A percentile compares a stretch with the other conserved stretches of the same genome.
Conservation (phyloP, 306 rosid genomes). For the Corylus americana region DNA sequence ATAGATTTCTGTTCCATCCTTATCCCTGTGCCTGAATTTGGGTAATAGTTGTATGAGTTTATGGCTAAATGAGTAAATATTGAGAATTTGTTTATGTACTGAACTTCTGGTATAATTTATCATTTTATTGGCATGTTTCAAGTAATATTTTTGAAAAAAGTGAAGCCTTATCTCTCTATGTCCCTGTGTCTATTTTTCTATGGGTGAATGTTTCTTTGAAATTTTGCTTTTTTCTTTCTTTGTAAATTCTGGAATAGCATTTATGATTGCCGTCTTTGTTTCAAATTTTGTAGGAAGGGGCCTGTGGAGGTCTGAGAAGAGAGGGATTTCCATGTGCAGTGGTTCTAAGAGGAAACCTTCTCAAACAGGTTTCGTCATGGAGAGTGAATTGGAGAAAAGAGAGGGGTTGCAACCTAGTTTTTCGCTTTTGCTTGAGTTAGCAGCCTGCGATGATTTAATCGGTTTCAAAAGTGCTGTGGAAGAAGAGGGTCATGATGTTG, state of each 20-base stretch:
- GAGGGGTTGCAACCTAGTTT: slow-evolving; percentile 33
- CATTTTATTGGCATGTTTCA: not conserved
- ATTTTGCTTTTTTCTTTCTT: slow-evolving; percentile 22
- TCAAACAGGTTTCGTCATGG: slow-evolving; percentile 50
- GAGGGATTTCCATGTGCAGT: slow-evolving; percentile 59
- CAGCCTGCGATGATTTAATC: slow-evolving; percentile 58
- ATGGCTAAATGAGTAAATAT: slow-evolving; percentile 3
- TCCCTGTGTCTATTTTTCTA: slow-evolving; percentile 10
- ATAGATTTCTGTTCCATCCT: slow-evolving; percentile 38
- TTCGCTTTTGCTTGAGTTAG: slow-evolving; percentile 60
- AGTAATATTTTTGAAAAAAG: not conserved
- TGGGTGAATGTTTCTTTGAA: slow-evolving; percentile 23
- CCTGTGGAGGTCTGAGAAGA: slow-evolving; percentile 18
- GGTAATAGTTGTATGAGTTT: slow-evolving; percentile 20
- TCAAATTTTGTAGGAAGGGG: slow-evolving; percentile 21
- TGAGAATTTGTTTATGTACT: slow-evolving; percentile 16
- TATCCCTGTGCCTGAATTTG: slow-evolving; percentile 18
- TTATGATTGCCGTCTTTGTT: slow-evolving; percentile 14
- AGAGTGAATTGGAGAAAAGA: slow-evolving; percentile 36
- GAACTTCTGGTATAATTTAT: slow-evolving; percentile 20
- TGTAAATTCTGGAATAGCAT: slow-evolving; percentile 25
- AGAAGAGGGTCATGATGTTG: slow-evolving; percentile 50
- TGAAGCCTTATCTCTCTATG: not conserved
- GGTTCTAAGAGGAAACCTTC: slow-evolving; percentile 60
- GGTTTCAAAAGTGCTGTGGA: slow-evolving; percentile 65